Evolutionary conservation across 768 basidiomycete genomes (phyloP).

Genomic region (Trametes cingulata): DNA sequence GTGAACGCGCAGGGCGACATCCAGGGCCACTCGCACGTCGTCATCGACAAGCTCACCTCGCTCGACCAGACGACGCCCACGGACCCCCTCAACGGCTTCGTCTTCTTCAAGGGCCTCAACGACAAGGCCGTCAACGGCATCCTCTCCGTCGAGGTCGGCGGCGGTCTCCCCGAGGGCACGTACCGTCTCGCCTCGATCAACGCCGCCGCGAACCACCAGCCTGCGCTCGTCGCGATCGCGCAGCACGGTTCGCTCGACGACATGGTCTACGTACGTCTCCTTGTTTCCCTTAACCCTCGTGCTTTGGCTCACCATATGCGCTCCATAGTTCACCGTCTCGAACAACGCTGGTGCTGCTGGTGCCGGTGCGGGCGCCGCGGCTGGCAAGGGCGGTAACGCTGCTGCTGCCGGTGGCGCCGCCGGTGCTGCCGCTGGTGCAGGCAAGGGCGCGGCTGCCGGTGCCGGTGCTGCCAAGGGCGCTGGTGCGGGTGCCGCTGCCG

Average conservation of each 20-base stretch:
- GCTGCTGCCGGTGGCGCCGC: slow-evolving; percentile 61
- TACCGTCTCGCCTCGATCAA: slow-evolving; percentile 49
- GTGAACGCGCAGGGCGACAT: slow-evolving; percentile 44
- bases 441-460: slow-evolving; percentile 25
- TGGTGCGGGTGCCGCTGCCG: slow-evolving; percentile 3
- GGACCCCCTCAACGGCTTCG: slow-evolving; percentile 50
- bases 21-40: slow-evolving; percentile 59
- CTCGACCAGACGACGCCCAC: slow-evolving; percentile 43
- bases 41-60: slow-evolving; percentile 47
- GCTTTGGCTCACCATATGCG: slow-evolving; percentile 3
- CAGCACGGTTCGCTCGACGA: slow-evolving; percentile 47
- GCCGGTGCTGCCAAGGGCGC: slow-evolving; percentile 21
- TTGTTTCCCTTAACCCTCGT: background rate
- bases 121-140: slow-evolving; percentile 44
- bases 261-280: slow-evolving; percentile 38
- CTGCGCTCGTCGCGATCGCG: slow-evolving; percentile 41
- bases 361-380: slow-evolving; percentile 15
- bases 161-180: slow-evolving; percentile 45
- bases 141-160: slow-evolving; percentile 40
- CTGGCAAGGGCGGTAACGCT: slow-evolving; percentile 38
- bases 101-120: slow-evolving; percentile 66
- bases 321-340: slow-evolving; percentile 23
- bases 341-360: slow-evolving; percentile 23
- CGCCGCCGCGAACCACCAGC: slow-evolving; percentile 49
- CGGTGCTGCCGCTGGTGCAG: slow-evolving; percentile 28